Base-by-base conservation (phyloP, 805 yeast species). In the Saccharomycopsis guyanensis region DNA sequence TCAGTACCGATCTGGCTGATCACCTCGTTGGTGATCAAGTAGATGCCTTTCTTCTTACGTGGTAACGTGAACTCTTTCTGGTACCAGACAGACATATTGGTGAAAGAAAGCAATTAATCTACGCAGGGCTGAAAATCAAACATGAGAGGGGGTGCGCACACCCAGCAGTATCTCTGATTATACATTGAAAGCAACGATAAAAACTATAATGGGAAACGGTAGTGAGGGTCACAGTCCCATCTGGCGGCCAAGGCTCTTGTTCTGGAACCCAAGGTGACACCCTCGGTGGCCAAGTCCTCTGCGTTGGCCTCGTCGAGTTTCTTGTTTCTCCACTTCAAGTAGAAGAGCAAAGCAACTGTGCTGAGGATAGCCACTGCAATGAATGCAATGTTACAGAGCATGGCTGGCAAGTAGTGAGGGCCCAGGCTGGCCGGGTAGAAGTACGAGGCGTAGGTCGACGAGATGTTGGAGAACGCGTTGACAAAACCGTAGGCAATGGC, bases 11-110 rank as follows among this genome's bases (percentile, higher is more conserved):
- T 57, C 15, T 72, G 67, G 4, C 54, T 29, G 10, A 72, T 49
- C 3, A 85, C 70, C 53, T 84, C 93, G 40, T 81, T 80, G 1
- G 88, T 82, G 46, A 85, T 74, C 23, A 86, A 67, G 61, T 85
- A 82, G 49, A 78, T 73, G 3, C 94, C 94, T 53, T 49, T 49
- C 15, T 40, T 20, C 13, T 38, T 39, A 2, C 40, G 8, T 15
- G 50, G 43, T 6, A 49, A 23, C 8, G 52, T 40, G 20, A 49
- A 49, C 24, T 49, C 50, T 38, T 40, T 44, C 22, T 49, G 52
- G 12, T 27, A 8, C 50, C 49, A 49, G 23, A 7, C 19, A 3
- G 37, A 33, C 37, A 33, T 33, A 6, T 33, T n/a, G n/a, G n/a
- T n/a, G n/a, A n/a, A n/a, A n/a, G n/a, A n/a, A n/a, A n/a, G n/a